Conservation (phyloP, 1,284 basidiomycete genomes). For the Neolentinus lepideus region DNA sequence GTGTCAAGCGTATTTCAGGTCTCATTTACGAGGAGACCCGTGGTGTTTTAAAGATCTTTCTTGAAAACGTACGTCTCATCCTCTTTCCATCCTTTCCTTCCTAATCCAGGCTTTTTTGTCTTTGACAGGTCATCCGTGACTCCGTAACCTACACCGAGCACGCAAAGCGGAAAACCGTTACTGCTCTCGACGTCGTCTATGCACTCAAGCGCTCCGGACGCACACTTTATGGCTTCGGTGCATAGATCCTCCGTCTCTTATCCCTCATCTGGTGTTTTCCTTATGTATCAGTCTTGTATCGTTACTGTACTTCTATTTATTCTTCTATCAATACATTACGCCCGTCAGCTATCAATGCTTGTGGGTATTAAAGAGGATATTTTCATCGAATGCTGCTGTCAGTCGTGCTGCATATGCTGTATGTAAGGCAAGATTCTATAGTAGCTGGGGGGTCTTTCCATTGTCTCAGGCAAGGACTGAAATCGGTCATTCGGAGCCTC, state of each 20-base stretch:
- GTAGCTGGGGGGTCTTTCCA: too few species aligned
- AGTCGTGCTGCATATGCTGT: too few species aligned
- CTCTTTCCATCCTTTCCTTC: not conserved
- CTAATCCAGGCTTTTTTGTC: not conserved
- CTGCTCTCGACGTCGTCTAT: conserved; percentile 76
- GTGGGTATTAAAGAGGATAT: too few species aligned
- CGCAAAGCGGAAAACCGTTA: conserved; percentile 87
- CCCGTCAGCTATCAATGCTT: too few species aligned
- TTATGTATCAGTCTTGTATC: conserved; percentile 13
- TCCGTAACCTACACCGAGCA: conserved; percentile 89
- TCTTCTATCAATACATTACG: not conserved
- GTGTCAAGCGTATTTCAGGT: conserved; percentile 80
- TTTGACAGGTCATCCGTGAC: conserved; percentile 64
- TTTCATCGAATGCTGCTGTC: too few species aligned
- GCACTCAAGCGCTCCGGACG: conserved; percentile 79
- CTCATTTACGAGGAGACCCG: conserved; percentile 82
- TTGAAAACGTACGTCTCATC: conserved; percentile 59
- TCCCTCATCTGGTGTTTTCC: too few species aligned
- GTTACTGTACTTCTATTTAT: conserved; percentile 26
- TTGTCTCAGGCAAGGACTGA: too few species aligned
- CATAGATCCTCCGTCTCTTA: conserved; percentile 27
- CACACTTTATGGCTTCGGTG: conserved; percentile 71
- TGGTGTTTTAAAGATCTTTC: conserved; percentile 81
- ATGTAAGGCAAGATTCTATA: too few species aligned
- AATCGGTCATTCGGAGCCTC: too few species aligned